Base-by-base conservation (phyloP, 2,329 filamentous ascomycete genomes). In the Trichoderma citrinoviride region DNA sequence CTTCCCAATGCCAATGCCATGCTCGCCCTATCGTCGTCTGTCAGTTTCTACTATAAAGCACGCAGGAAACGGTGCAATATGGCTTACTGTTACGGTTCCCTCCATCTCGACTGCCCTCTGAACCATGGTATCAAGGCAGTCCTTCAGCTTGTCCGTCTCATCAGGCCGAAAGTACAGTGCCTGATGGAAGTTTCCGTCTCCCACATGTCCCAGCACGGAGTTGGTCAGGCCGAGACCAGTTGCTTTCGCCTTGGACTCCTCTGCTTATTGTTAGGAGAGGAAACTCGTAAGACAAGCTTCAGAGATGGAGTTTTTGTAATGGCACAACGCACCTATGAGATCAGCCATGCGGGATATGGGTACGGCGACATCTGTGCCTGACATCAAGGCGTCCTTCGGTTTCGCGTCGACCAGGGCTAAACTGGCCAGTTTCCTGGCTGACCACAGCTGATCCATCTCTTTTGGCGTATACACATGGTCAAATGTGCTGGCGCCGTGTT, bases 341-440 rank as follows among this genome's bases (percentile, higher is more conserved):
- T 90, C 86, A 1, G 90, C 86, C 67, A 94, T 77, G 44, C 82
- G 81, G 17, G 87, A 90, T 54, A 93, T 86, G 0, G 90, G 90
- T 0, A 93, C 91, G 0, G 90, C 90, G 21, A 93, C 90, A 73
- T 94, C 91, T 0, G 90, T 94, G 0, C 90, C 91, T 90, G 90
- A 93, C 27, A 92, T 85, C 69, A 89, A 84, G 2, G 82, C 81
- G 0, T 83, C 82, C 25, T 84, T 78, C 55, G 85, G 80, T 65
- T 82, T 83, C 76, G 88, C 85, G 0, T 88, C 87, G 76, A 91
- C 86, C 50, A 90, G 85, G 64, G 86, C 88, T 87, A 90, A 93
- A 1, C 93, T 78, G 0, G 89, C 89, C 71, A 90, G 85, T 71
- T 93, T 93, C 44, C 90, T 81, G 5, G 90, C 90, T 47, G 87